Percentiles rank a stretch among this genome's conserved stretches.
Evolutionary conservation across 257 asterid species (phyloP).

Genomic region (Capsicum chinense): DNA sequence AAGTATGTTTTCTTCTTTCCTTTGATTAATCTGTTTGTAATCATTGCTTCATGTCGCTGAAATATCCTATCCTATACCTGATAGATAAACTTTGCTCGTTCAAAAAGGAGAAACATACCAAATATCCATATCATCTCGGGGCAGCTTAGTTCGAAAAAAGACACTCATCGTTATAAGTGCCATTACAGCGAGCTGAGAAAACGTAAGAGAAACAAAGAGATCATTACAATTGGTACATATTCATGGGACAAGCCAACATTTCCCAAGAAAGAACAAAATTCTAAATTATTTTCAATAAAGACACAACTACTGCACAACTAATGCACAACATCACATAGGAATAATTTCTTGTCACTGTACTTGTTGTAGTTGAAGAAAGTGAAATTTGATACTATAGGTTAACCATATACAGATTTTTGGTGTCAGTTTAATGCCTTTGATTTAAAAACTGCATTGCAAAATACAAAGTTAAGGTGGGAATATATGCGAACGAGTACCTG

Average conservation of each 20-base stretch:
- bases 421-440: no score
- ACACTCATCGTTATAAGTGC: conserved; percentile 48
- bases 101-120: no score
- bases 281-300: neutral
- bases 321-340: no score
- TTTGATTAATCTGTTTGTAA: conserved; percentile 8
- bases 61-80: conserved; percentile 32
- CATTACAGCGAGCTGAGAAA: conserved; percentile 47
- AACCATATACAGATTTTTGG: no score
- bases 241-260: neutral
- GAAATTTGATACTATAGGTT: no score
- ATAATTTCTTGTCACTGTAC: no score
- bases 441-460: no score
- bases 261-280: neutral
- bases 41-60: conserved; percentile 19
- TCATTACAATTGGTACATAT: conserved; percentile 30
- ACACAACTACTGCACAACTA: neutral
- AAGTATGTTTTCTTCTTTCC: conserved; percentile 52
- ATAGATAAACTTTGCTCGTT: neutral
- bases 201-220: conserved; percentile 15
- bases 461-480: no score
- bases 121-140: conserved; percentile 19
- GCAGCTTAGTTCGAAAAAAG: conserved; percentile 60
- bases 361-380: no score
- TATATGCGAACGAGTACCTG: no score